A percentile compares a stretch with the other conserved stretches of the same genome.
phyloP scores from a whole-genome alignment of 2,329 filamentous ascomycete species.

The Reticulascus tulasneorum region DNA sequence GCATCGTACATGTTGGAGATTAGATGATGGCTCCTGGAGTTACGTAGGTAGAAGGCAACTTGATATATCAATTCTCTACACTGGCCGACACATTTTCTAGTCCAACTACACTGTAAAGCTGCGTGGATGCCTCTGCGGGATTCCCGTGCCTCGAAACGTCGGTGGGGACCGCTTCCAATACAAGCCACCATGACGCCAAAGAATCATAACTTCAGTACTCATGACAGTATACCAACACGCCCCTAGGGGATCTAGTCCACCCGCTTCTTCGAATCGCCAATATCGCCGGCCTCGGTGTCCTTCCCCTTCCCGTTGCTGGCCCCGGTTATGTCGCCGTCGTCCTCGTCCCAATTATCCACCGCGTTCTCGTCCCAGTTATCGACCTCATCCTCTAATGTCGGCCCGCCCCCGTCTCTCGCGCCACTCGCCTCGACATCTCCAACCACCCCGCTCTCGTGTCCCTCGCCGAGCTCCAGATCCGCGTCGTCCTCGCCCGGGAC shows the following conservation, averaged over 20 bases:
- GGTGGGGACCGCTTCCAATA: too few relatives aligned
- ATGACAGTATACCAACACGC: conserved; percentile 8
- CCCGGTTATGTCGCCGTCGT: conserved; percentile 31
- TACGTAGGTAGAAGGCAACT: too few relatives aligned
- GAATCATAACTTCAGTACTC: conserved; percentile 11
- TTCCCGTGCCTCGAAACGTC: too few relatives aligned
- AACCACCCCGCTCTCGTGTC: conserved; percentile 67
- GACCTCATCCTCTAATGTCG: conserved; percentile 70
- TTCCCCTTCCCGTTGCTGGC: conserved; percentile 19
- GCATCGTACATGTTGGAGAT: too few relatives aligned
- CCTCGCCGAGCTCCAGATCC: conserved; percentile 76
- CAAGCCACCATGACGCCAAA: conserved; percentile 1
- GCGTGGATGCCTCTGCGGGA: too few relatives aligned
- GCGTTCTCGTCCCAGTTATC: conserved; percentile 93
- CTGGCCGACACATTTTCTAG: too few relatives aligned
- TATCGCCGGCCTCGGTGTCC: conserved; percentile 22
- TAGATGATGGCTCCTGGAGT: too few relatives aligned
- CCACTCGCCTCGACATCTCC: conserved; percentile 23
- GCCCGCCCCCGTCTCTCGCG: conserved; percentile 21
- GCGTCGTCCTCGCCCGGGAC: conserved; percentile 61
- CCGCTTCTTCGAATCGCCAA: conserved; percentile 26
- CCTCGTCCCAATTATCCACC: conserved; percentile 55
- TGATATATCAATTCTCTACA: too few relatives aligned
- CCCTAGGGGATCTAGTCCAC: conserved; percentile 20
- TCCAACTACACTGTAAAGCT: too few relatives aligned